phyloP scores from a whole-genome alignment of 352 stramenopile genomes.

The Phytophthora colocasiae region DNA sequence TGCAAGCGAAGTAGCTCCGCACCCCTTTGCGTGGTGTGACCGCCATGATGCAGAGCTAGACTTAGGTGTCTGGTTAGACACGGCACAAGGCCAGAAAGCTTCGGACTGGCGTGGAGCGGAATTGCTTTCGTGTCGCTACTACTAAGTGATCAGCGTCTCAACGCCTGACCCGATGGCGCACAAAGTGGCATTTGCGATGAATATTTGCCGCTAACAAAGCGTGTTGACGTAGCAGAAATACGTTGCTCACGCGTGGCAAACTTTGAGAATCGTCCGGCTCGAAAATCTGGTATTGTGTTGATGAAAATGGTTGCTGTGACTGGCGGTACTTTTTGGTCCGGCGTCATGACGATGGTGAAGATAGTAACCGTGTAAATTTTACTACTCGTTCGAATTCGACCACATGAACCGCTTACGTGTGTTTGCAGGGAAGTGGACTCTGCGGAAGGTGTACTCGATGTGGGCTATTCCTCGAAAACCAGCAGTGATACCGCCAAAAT shows the following conservation, averaged over 20 bases:
- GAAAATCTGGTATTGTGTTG: slow-evolving; percentile 18
- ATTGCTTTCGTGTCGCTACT: slow-evolving; percentile 14
- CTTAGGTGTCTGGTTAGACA: slow-evolving; percentile 18
- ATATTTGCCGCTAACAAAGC: slow-evolving; percentile 14
- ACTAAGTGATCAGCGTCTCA: slow-evolving; percentile 17
- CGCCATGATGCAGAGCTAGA: slow-evolving; percentile 9
- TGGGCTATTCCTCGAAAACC: neutral
- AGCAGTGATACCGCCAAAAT: slow-evolving; percentile 15
- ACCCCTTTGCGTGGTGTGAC: neutral
- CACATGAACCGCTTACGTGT: neutral
- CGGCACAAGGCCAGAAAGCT: slow-evolving; percentile 9
- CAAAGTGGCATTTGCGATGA: slow-evolving; percentile 24
- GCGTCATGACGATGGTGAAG: slow-evolving; percentile 5
- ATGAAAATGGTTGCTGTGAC: slow-evolving; percentile 2
- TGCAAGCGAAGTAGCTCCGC: neutral
- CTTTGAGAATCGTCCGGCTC: neutral
- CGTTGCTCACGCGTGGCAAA: slow-evolving; percentile 3
- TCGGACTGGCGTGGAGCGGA: slow-evolving; percentile 8
- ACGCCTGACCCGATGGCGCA: slow-evolving; percentile 10
- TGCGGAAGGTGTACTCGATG: slow-evolving; percentile 7
- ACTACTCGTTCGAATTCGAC: slow-evolving; percentile 30
- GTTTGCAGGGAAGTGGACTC: neutral
- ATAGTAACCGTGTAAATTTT: slow-evolving; percentile 3
- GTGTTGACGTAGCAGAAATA: slow-evolving; percentile 19
- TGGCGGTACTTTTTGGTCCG: neutral